phyloP scores from a whole-genome alignment of 495 filamentous ascomycete species.

The Aspergillus saccharolyticus region DNA sequence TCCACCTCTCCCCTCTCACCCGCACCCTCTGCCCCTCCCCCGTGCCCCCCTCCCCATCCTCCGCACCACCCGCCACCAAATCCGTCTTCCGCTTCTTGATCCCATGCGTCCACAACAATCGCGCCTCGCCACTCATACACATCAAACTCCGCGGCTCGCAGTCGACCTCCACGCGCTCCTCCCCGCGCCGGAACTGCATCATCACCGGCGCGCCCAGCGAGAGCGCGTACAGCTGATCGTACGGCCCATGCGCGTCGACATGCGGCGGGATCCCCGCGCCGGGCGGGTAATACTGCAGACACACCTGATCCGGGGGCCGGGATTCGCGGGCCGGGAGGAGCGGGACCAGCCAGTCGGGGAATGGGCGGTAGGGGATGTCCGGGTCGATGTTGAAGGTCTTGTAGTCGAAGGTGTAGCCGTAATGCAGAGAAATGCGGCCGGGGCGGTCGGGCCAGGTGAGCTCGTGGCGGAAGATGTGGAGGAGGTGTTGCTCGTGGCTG shows the following conservation, averaged over 20 bases:
- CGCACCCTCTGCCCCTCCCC: slow-evolving; percentile 14
- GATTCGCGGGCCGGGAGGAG: slow-evolving; percentile 33
- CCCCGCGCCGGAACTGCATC: slow-evolving; percentile 34
- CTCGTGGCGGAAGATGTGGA: slow-evolving; percentile 30
- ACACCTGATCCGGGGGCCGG: slow-evolving; percentile 38
- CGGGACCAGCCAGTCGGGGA: slow-evolving; percentile 35
- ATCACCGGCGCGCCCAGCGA: slow-evolving; percentile 33
- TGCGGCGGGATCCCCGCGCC: slow-evolving; percentile 40
- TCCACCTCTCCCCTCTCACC: slow-evolving; percentile 31
- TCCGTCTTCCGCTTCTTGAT: slow-evolving; percentile 41
- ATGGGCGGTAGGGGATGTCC: slow-evolving; percentile 34
- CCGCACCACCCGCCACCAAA: slow-evolving; percentile 24
- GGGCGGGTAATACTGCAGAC: slow-evolving; percentile 40
- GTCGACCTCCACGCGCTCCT: slow-evolving; percentile 30
- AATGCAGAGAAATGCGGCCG: slow-evolving; percentile 36
- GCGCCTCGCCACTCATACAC: slow-evolving; percentile 32
- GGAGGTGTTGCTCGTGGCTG: slow-evolving; percentile 31
- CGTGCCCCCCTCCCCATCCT: slow-evolving; percentile 34
- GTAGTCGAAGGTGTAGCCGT: slow-evolving; percentile 43
- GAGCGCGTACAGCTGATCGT: slow-evolving; percentile 39
- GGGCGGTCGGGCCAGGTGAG: slow-evolving; percentile 34
- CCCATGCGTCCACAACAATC: slow-evolving; percentile 41
- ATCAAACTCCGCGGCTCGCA: slow-evolving; percentile 34
- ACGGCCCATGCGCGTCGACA: slow-evolving; percentile 34
- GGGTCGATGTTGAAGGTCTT: slow-evolving; percentile 39